Base-by-base conservation (phyloP, 305 asterid genomes). In the Fraxinus velutina region DNA sequence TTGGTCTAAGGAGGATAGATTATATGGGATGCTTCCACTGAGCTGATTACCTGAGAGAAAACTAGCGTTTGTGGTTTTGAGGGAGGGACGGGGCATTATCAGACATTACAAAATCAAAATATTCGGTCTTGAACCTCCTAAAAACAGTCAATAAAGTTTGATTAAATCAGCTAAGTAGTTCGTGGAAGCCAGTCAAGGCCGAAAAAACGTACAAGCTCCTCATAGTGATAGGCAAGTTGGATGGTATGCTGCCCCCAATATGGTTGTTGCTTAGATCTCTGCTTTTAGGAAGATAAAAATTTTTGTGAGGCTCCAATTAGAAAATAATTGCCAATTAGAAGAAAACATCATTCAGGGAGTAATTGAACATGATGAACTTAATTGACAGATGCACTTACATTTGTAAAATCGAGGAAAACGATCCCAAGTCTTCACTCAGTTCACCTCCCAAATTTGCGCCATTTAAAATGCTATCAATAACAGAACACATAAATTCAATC, bases 251-350 rank as follows among this genome's bases (percentile, higher is more conserved):
- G 82, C 99, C 99, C 13, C 95, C 98, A 78, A 96, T 96, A 37
- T 89, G 97, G 88, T 96, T 96, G 92, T 89, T 83, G 79, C 98
- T 90, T 47, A 96, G 84, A 86, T 96, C 91, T 78, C 99, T 94
- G 92, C 75, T 44, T 83, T 73, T 22, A 72, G 50, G 73, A 79
- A 80, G 12, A 76, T 42, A 33, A 75, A 44, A 79, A 80, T 79
- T 50, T 55, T 34, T 55, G 75, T 81, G 47, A 57, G 64, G 79
- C 72, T 27, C 85, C 81, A 30, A n/a, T 12, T 6, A 39, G 29
- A 13, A 24, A 72, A 74, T 22, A 55, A 15, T 52, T 12, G 71
- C 29, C 21, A 42, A 50, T 30, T 30, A 36, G 15, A 2, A 32
- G 32, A 79, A 30, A 7, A 70, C 47, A n/a, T 10, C 33, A 57